Base-by-base conservation (phyloP, 371 early-diverging fungal species). In the Umbelopsis sp. region DNA sequence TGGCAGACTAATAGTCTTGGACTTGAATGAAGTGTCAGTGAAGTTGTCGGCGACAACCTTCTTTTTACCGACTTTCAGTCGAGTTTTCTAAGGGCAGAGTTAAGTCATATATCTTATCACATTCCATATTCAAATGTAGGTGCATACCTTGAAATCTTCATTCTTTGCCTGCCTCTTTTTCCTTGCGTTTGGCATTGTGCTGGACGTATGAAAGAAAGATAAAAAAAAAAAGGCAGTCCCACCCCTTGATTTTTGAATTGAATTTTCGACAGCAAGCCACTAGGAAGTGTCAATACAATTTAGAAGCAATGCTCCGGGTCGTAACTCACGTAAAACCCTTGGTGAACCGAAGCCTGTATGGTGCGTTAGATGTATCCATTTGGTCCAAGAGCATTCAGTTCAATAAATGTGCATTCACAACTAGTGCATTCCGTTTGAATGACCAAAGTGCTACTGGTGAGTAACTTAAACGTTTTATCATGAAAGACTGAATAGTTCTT, bases 51-150 rank as follows among this genome's bases (percentile, higher is more conserved):
- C 82, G n/a, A 87, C 77, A 20, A 87, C 84, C 81, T 93, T 91
- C 76, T 91, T 91, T 77, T 95, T 92, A 57, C 97, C 97, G 48
- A 97, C 90, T 76, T 97, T 97, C 45, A 97, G 87, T 79, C 92
- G 94, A 71, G 90, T 89, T 92, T 97, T 96, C 91, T 92, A 14
- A 65, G 50, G 44, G 25, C 5, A 25, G 25, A 57, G 16, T 8
- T 41, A 46, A 41, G 20, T 16, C 18, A 66, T 50, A 1, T 52
- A 50, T 46, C 22, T 44, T 48, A 1, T 46, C 50, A 9, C 46
- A 51, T 45, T 1, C 44, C 45, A 0, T 37, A 63, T 65, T 70
- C 20, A 7, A 41, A 65, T 46, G 46, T 3, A 18, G 37, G 37
- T 5, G 12, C 48, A 22, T 72, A 86, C 91, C 81, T 93, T 86